Percentiles rank a stretch among this genome's conserved stretches.
phyloP scores from a whole-genome alignment of 1,284 basidiomycete genomes.

The Anthracocystis panici-leucophaei region DNA sequence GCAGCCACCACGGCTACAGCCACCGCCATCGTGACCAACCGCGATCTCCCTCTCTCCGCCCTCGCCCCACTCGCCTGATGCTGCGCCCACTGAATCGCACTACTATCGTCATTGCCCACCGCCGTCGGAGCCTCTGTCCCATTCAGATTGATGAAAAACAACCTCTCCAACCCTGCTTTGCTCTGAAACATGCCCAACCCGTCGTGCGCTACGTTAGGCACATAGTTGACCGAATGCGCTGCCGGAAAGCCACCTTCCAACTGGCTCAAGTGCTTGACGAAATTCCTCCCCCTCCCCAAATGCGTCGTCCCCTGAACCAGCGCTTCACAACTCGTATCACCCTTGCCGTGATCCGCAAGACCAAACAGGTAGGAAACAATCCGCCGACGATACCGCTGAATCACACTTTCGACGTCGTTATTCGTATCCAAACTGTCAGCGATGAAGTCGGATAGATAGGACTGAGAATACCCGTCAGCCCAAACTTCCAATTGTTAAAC shows the following conservation, averaged over 20 bases:
- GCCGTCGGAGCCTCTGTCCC: slow-evolving; percentile 50
- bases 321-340: slow-evolving; percentile 52
- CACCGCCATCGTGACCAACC: not conserved
- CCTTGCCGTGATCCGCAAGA: slow-evolving; percentile 38
- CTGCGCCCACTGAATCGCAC: slow-evolving; percentile 17
- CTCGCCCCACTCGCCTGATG: not conserved
- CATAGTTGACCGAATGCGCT: slow-evolving; percentile 48
- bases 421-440: slow-evolving; percentile 35
- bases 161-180: slow-evolving; percentile 40
- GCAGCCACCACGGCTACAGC: too few relatives aligned
- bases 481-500: slow-evolving; percentile 58
- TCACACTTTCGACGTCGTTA: slow-evolving; percentile 49
- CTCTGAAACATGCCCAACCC: slow-evolving; percentile 50
- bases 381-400: slow-evolving; percentile 36
- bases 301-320: slow-evolving; percentile 46
- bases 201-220: slow-evolving; percentile 44
- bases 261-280: slow-evolving; percentile 29
- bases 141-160: slow-evolving; percentile 55
- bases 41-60: not conserved
- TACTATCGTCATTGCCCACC: slow-evolving; percentile 47
- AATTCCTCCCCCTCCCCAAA: slow-evolving; percentile 48
- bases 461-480: slow-evolving; percentile 39
- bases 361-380: slow-evolving; percentile 53
- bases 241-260: slow-evolving; percentile 39
- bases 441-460: slow-evolving; percentile 52